Percentiles rank a stretch among this genome's conserved stretches.
Conservation (phyloP, 164 flowering plant genomes). For the Nymphaea thermarum region DNA sequence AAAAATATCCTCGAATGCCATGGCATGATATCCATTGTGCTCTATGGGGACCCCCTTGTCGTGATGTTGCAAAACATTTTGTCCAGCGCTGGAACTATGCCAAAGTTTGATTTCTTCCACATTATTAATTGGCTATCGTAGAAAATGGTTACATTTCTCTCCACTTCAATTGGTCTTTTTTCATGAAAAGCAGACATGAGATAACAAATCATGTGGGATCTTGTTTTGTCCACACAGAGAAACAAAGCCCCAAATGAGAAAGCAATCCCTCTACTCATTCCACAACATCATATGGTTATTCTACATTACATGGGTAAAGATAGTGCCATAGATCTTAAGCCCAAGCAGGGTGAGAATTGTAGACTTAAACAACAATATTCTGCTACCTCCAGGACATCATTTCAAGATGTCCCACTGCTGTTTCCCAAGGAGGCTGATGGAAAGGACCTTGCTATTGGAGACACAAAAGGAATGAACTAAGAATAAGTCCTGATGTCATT, state of each 20-base stretch:
- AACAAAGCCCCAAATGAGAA: conserved; percentile 92
- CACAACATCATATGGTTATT: conserved; percentile 99
- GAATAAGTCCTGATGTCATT: conserved; percentile 13
- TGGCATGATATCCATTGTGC: conserved; percentile 99
- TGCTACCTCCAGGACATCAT: conserved; percentile 52
- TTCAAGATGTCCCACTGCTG: conserved; percentile 84
- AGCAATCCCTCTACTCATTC: conserved; percentile 91
- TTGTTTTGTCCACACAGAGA: conserved; percentile 37
- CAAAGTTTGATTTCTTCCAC: conserved; percentile 35
- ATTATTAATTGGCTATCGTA: not conserved
- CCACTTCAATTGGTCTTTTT: no score
- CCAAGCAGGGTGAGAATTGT: conserved; percentile 14
- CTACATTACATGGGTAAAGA: conserved; percentile 81
- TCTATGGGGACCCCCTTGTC: conserved; percentile 99
- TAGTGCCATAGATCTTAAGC: conserved; percentile 30
- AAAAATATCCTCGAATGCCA: conserved; percentile 95
- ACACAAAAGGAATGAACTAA: conserved; percentile 27
- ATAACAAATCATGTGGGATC: no score
- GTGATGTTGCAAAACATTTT: conserved; percentile 93
- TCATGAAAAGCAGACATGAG: no score
- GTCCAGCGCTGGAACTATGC: conserved; percentile 99
- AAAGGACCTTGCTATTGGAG: conserved; percentile 25
- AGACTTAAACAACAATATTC: conserved; percentile 42
- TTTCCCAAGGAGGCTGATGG: conserved; percentile 78
- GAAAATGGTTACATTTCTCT: not conserved